These are phyloP conservation scores for Talaromyces marneffei DNA, from an alignment of 2,329 filamentous ascomycete genomes.

Conservation along the genomic window DNA sequence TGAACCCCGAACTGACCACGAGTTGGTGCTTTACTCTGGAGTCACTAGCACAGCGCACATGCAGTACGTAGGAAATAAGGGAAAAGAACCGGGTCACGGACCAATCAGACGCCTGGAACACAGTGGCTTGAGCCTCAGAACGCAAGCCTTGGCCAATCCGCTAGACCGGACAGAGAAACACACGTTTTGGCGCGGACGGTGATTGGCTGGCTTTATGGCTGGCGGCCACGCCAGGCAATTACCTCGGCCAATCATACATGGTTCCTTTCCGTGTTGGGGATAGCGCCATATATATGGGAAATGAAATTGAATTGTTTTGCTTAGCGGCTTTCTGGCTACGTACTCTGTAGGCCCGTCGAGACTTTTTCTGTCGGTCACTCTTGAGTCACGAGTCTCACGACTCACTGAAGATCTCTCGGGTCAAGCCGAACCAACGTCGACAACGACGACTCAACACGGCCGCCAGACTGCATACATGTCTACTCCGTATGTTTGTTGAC, in stretches of 20 bases:
- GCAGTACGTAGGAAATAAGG: too few species aligned
- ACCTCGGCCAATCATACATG: background rate
- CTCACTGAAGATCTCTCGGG: background rate
- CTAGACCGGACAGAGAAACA: background rate
- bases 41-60: background rate
- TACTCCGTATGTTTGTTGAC: background rate
- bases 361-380: background rate
- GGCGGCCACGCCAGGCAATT: background rate
- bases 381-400: too few species aligned
- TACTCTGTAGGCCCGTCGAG: background rate
- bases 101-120: background rate
- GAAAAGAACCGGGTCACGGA: background rate
- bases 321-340: background rate
- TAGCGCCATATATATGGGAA: background rate
- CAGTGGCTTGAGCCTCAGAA: slow-evolving; percentile 1
- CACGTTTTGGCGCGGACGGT: fast-evolving
- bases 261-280: background rate
- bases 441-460: too few species aligned
- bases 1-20: slow-evolving; percentile 2
- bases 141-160: background rate
- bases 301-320: too few species aligned
- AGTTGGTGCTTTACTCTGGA: background rate
- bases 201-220: background rate
- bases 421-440: background rate
- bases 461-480: background rate